Evolutionary conservation across 768 basidiomycete genomes (phyloP).

Genomic region (Auricularia sp.): DNA sequence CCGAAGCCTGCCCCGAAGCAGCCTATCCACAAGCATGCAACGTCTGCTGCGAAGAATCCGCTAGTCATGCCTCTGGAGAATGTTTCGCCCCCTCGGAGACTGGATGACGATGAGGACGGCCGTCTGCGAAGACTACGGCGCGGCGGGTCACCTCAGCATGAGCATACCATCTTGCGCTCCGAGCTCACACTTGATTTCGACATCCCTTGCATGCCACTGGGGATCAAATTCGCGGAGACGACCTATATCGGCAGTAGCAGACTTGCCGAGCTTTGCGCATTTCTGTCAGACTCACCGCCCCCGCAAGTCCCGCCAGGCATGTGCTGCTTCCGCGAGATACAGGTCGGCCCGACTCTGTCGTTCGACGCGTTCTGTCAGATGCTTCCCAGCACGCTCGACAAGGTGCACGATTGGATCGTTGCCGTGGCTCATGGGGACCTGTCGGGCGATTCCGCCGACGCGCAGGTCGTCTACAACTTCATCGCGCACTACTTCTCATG

Average conservation of each 20-base stretch:
- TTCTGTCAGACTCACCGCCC: slow-evolving; percentile 20
- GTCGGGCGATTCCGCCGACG: background rate
- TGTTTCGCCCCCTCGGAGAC: background rate
- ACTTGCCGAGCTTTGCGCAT: slow-evolving; percentile 45
- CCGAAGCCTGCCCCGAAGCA: too few species aligned
- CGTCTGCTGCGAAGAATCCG: background rate
- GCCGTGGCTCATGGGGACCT: slow-evolving; percentile 15
- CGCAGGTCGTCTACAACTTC: background rate
- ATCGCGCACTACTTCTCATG: background rate
- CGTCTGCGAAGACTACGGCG: background rate
- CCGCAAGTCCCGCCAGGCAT: slow-evolving; percentile 21
- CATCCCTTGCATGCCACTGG: slow-evolving; percentile 39
- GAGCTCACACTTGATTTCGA: slow-evolving; percentile 39
- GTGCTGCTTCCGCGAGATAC: slow-evolving; percentile 30
- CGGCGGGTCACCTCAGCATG: background rate
- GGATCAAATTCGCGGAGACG: slow-evolving; percentile 37
- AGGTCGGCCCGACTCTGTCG: slow-evolving; percentile 28
- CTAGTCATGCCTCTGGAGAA: background rate
- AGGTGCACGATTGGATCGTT: slow-evolving; percentile 34
- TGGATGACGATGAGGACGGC: background rate
- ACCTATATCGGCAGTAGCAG: slow-evolving; percentile 53
- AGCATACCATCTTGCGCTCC: slow-evolving; percentile 2
- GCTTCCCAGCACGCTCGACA: slow-evolving; percentile 30
- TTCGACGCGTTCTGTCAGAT: slow-evolving; percentile 30
- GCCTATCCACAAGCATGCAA: too few species aligned